Base-by-base conservation (phyloP, 306 rosid species). In the Dryas drummondii region DNA sequence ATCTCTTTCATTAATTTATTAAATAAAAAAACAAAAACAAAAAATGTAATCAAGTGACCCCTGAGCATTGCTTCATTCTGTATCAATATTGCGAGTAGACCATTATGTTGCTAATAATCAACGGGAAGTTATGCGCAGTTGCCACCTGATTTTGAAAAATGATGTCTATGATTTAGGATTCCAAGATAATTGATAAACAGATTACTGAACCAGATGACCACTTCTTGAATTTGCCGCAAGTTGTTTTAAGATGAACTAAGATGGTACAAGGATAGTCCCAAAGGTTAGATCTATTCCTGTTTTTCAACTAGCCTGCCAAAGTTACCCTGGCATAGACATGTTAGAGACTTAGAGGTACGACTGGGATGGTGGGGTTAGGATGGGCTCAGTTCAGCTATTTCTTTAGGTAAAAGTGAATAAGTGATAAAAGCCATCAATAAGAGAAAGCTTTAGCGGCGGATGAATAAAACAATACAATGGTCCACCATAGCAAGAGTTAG, bases 41-140 rank as follows among this genome's bases (percentile, higher is more conserved):
- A 58, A 54, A 57, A 57, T n/a, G 14, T 10, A 57, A 10, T 19
- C 15, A 42, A 70, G 54, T 54, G 22, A 7, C 9, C 42, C 32
- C 7, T n/a, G 41, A 6, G 10, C 17, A 44, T 27, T 19, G 22
- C 59, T 51, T 37, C 6, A 51, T 47, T 48, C 16, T 16, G 46
- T 50, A 54, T 57, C 16, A 22, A 22, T 22, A 22, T 22, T 4
- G 48, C 17, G 4, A 53, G 46, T 17, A 9, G 14, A 54, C 64
- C 7, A 52, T 22, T 70, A 37, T 40, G 47, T 41, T 54, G 32
- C 54, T 27, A 41, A 54, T 70, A 15, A 70, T 50, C 73, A 69
- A 9, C 51, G 53, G n/a, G 5, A 5, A 10, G 41, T 41, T 10
- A 44, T 5, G 14, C 41, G 17, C n/a, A n/a, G 40, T 11, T 70